Conservation (phyloP, 768 basidiomycete genomes). For the Lanmaoa rubissima region DNA sequence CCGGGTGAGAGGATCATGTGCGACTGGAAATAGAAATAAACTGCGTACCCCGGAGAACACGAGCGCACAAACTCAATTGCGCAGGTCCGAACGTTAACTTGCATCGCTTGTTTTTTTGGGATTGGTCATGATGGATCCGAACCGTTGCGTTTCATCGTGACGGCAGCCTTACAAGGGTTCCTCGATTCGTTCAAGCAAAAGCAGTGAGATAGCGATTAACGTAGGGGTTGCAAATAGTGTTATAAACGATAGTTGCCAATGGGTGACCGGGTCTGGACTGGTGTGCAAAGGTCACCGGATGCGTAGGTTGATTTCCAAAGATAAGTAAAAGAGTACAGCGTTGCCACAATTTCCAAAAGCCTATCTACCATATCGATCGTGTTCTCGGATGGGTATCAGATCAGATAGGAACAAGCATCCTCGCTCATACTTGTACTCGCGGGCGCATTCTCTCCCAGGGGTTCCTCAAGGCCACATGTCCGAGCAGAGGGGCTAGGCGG, state of each 20-base stretch:
- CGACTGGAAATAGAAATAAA: constrained; percentile 10
- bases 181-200: not conserved
- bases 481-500: not conserved
- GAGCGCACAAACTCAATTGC: constrained; percentile 9
- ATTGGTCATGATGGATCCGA: constrained; percentile 11
- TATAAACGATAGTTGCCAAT: not conserved
- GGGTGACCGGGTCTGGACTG: not conserved
- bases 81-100: constrained; percentile 12
- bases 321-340: constrained; percentile 23
- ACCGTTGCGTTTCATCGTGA: constrained; percentile 1
- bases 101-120: not conserved
- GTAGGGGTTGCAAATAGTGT: not conserved
- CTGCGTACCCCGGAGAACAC: not conserved
- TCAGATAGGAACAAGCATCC: constrained; percentile 28
- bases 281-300: not conserved
- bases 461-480: constrained; percentile 1
- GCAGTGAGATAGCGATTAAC: constrained; percentile 1
- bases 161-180: not conserved
- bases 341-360: constrained; percentile 17
- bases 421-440: constrained; percentile 2
- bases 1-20: not conserved
- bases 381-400: constrained; percentile 22
- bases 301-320: constrained; percentile 16
- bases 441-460: not conserved
- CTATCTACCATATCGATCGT: constrained; percentile 18